Evolutionary conservation across 805 yeast genomes (phyloP), one percentile per base, ranked within the genome.

Genomic region (Kodamaea laetipori): DNA sequence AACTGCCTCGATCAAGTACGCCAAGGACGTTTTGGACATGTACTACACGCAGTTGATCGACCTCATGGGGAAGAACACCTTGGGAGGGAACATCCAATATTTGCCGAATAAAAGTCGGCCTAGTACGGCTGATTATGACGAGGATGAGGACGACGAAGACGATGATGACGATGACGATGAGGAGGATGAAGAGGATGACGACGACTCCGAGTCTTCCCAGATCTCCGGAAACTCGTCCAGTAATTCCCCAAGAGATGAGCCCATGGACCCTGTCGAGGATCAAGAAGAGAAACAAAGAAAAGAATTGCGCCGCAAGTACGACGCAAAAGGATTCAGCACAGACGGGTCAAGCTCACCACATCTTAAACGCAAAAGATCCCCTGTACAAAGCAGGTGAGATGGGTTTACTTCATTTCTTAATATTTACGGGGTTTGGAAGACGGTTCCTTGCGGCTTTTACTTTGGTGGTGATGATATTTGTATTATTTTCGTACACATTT

Each of bases 11-110:
- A 69, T 70, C 28, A 56, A 55, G 37, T 58, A 61, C 46, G 64
- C 67, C 23, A 66, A 66, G 39, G 69, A 67, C 32, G 73, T 71
- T 8, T 58, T 71, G 37, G 66, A 61, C 34, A 55, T 71, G 39
- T 71, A 71, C 48, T 71, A 71, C 45, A 43, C 52, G 26, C 75
- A 71, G 45, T 58, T 71, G 46, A 63, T 71, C 33, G 66, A 60
- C 30, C 54, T 71, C 26, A 71, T 69, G 74, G 76, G 75, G 2
- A 60, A 59, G 44, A 65, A 61, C 45, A 44, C 45, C n/a, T 23
- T 37, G 8, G 33, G 36, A 10, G 43, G 43, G 6, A 27, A 39
- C 26, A 34, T 44, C 7, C 41, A 44, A 4, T 44, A 39, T 28
- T 16, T 44, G n/a, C 44, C 43, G 21, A 46, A 39, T 17, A 45